Percentiles rank a stretch among this genome's conserved stretches.
Conservation (phyloP, 228 moss, liverwort and hornwort genomes). For the Sphagnum fallax region DNA sequence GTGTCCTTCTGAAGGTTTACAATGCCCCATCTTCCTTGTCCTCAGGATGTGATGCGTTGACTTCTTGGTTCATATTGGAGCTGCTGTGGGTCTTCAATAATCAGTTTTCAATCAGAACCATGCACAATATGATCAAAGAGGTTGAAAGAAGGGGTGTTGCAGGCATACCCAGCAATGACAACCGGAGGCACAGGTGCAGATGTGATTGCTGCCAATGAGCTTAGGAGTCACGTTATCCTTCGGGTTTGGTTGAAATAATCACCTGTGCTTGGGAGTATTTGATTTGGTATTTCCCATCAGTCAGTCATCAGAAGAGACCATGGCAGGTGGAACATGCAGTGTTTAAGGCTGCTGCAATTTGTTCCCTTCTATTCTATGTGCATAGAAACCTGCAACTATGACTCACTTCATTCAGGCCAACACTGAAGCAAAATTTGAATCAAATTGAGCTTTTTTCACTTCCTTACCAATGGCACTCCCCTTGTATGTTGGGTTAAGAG, state of each 20-base stretch:
- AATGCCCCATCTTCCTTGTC: background rate
- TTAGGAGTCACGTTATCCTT: constrained; percentile 62
- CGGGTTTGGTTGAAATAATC: constrained; percentile 31
- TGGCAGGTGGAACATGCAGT: too few relatives aligned
- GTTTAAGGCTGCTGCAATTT: too few relatives aligned
- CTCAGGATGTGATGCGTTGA: background rate
- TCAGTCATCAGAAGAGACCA: too few relatives aligned
- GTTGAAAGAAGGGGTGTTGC: constrained; percentile 9
- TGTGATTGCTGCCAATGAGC: constrained; percentile 92
- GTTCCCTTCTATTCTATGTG: too few relatives aligned
- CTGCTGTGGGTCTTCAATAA: background rate
- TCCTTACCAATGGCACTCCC: background rate
- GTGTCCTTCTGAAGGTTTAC: constrained; percentile 70
- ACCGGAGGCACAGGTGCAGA: constrained; percentile 75
- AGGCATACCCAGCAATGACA: constrained; percentile 86
- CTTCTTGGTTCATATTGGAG: background rate
- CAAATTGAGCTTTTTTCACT: background rate
- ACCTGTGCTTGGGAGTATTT: background rate
- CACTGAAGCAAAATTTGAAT: background rate
- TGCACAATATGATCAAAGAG: background rate
- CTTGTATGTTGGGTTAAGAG: background rate
- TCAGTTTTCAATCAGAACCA: background rate
- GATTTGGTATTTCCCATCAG: background rate
- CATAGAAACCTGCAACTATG: too few relatives aligned
- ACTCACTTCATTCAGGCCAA: too few relatives aligned